Base-by-base conservation (phyloP, 495 filamentous ascomycete genomes). In the Darksidea phi region DNA sequence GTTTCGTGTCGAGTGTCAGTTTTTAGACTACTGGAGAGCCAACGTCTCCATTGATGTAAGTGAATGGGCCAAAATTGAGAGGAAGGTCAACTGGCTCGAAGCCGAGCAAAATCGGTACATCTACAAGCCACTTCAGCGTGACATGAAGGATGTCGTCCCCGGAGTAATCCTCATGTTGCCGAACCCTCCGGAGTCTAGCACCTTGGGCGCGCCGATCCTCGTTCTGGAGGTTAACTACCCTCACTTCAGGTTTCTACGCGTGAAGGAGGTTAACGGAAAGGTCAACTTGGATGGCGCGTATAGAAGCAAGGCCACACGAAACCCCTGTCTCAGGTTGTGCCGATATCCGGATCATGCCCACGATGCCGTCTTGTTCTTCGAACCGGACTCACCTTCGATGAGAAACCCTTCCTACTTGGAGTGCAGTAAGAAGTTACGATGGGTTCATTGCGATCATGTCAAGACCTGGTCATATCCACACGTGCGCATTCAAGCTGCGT, bases 191-290 rank as follows among this genome's bases (percentile, higher is more conserved):
- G 48, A 37, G 2, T 20, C 57, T 1, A n/a, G 34, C 2, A 60
- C 57, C 7, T 48, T 60, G 13, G 57, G 57, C 20, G 57, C 57
- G 12, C 57, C 57, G 11, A 48, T 60, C 23, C 11, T 60, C 5
- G 25, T 60, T 18, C 2, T 60, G 3, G 48, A 52, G 37, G 52
- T 52, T 23, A 13, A 60, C 13, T 53, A 34, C 32, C 48, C 57
- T 1, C 37, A 43, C 21, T 45, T 60, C 23, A 34, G 57, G 17
- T 53, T 45, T 23, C 57, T 52, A 6, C 57, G 57, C 2, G 26
- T 60, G 37, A 60, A 60, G 20, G 13, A 20, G 13, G 17, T 59
- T 2, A 18, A 25, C 18, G 23, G 21, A 23, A 41, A 53, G 36
- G 23, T 6, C 7, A 23, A 43, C 17, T n/a, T 38, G 17, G 36